Evolutionary conservation across 2,329 filamentous ascomycete genomes (phyloP).

Genomic region (Sodiomyces alkalinus): DNA sequence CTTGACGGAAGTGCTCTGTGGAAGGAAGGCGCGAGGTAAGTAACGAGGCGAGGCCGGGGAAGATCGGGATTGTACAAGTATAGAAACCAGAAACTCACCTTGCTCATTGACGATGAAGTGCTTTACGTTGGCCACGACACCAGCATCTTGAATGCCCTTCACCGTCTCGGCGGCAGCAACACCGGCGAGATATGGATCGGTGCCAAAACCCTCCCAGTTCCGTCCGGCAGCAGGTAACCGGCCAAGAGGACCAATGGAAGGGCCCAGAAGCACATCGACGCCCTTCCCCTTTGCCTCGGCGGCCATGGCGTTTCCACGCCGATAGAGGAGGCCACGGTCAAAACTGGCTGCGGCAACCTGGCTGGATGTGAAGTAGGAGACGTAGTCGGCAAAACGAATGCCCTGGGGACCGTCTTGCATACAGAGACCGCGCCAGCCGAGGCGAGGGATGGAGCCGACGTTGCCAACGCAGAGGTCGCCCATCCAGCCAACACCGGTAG

Average conservation of each 20-base stretch:
- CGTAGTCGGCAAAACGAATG: conserved; percentile 62
- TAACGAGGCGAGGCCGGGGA: background rate
- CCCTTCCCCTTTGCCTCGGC: conserved; percentile 61
- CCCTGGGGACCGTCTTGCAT: conserved; percentile 77
- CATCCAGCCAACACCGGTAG: conserved; percentile 73
- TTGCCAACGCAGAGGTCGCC: conserved; percentile 67
- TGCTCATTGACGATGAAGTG: conserved; percentile 64
- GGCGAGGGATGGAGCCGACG: conserved; percentile 50
- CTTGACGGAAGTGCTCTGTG: conserved; percentile 55
- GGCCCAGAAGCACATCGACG: conserved; percentile 52
- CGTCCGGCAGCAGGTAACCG: conserved; percentile 29
- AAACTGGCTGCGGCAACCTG: conserved; percentile 73
- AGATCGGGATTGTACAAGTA: background rate
- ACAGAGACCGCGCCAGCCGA: conserved; percentile 62
- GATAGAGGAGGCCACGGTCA: conserved; percentile 52
- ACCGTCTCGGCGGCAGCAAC: conserved; percentile 58
- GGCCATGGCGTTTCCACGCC: conserved; percentile 31
- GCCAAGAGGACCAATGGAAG: conserved; percentile 31
- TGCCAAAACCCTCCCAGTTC: conserved; percentile 54
- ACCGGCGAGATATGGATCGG: conserved; percentile 63
- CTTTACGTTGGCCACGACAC: conserved; percentile 73
- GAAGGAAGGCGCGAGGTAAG: background rate
- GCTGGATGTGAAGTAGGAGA: conserved; percentile 67
- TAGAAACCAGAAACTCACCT: conserved; percentile 19
- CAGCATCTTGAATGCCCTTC: conserved; percentile 66